These are phyloP conservation scores for Auricularia cornea DNA, from an alignment of 768 basidiomycete species.

Conservation along the genomic window DNA sequence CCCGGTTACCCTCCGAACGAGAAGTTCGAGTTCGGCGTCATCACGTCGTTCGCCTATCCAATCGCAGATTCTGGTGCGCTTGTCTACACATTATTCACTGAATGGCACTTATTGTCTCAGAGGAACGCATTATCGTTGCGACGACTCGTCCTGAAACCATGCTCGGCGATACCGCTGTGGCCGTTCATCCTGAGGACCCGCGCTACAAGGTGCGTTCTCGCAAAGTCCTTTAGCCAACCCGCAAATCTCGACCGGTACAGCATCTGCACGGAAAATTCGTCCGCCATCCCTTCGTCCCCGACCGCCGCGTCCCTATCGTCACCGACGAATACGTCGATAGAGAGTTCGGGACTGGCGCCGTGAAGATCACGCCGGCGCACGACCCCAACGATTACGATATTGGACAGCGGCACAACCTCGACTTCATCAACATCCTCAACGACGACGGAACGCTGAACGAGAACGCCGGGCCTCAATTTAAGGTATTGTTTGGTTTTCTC, in stretches of 20 bases:
- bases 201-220: slow-evolving; percentile 62
- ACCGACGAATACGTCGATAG: slow-evolving; percentile 80
- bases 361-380: slow-evolving; percentile 98
- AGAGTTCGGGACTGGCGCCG: slow-evolving; percentile 95
- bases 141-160: slow-evolving; percentile 98
- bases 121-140: slow-evolving; percentile 86
- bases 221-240: background rate
- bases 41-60: slow-evolving; percentile 92
- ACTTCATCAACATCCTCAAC: slow-evolving; percentile 91
- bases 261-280: slow-evolving; percentile 94
- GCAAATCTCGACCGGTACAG: slow-evolving; percentile 21
- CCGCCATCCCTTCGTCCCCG: slow-evolving; percentile 73
- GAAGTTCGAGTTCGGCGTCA: slow-evolving; percentile 92
- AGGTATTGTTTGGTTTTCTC: slow-evolving; percentile 30
- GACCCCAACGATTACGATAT: slow-evolving; percentile 97
- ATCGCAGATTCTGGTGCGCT: slow-evolving; percentile 72
- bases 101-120: slow-evolving; percentile 31
- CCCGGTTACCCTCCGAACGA: slow-evolving; percentile 96
- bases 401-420: slow-evolving; percentile 75
- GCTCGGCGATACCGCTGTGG: slow-evolving; percentile 95
- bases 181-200: slow-evolving; percentile 88
- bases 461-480: slow-evolving; percentile 74
- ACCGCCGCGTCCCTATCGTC: slow-evolving; percentile 81
- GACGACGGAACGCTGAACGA: slow-evolving; percentile 94
- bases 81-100: background rate